Evolutionary conservation across 2,329 filamentous ascomycete genomes (phyloP), one percentile per base, ranked within the genome.

Genomic region (Aspergillus amoenus): DNA sequence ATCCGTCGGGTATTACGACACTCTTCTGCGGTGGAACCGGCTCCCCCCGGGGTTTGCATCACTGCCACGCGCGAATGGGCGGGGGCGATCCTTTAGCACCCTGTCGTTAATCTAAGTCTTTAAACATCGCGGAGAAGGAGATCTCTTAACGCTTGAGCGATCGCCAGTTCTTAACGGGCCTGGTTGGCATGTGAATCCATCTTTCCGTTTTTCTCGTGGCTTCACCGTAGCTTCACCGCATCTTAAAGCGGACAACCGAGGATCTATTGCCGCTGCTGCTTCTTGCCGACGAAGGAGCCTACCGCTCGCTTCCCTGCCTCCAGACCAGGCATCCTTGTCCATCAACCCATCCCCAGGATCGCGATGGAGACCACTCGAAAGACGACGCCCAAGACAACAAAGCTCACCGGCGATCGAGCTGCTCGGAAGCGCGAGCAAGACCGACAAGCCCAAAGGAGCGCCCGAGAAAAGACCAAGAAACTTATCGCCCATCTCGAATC

Each of bases 381-480:
- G 21, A 17, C 48, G 13, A 17, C 48, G 2, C 39, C 43, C 5
- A 58, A 52, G 30, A 17, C 46, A 5, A 56, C 30, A 5, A 58
- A 60, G 34, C 24, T 54, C 7, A 47, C 55, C 30, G 47, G 43
- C 27, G 58, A 60, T 49, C 51, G 55, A 13, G 58, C 47, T 15
- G 58, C 58, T 11, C 30, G 58, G 15, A 60, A 60, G 37, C 55
- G 58, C 22, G 58, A 60, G 40, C 58, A 60, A 24, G 58, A 60
- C 40, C 54, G 58, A 37, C 55, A 60, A 49, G 58, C 58, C 30
- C 58, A 60, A 30, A 40, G 58, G 32, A 60, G 55, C 32, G 58
- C 58, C 24, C 55, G 58, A 3, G 58, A 60, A 34, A 60, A 60
- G 34, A 60, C 55, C 3, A 55, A 57, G 47, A 51, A 50, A 24